Evolutionary conservation across 305 asterid species (phyloP).

Genomic region (Solanum chacoense): DNA sequence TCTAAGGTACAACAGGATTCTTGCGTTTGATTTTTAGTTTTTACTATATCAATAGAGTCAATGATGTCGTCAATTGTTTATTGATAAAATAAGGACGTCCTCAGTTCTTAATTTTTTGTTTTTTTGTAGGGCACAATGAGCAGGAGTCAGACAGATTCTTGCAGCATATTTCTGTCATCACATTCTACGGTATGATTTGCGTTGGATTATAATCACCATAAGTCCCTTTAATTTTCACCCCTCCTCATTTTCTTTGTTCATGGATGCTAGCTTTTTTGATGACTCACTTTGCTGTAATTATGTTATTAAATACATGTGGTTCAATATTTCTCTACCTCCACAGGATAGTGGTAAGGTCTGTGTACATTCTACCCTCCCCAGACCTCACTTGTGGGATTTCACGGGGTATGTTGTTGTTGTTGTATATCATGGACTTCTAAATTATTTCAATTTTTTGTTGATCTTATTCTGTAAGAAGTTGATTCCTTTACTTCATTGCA

Average conservation of each 20-base stretch:
- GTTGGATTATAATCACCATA: neutral
- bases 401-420: neutral
- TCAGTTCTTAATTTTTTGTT: neutral
- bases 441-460: neutral
- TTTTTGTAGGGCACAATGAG: slow-evolving; percentile 17
- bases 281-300: neutral
- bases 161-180: slow-evolving; percentile 12
- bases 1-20: slow-evolving; percentile 15
- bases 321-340: neutral
- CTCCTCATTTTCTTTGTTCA: neutral
- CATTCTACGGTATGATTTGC: slow-evolving; percentile 17
- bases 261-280: neutral
- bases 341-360: neutral
- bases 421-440: neutral
- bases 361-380: neutral
- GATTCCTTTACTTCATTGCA: neutral
- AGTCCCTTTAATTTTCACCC: neutral
- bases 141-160: slow-evolving; percentile 11
- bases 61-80: neutral
- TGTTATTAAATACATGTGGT: neutral
- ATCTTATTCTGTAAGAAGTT: neutral
- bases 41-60: neutral
- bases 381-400: neutral
- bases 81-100: neutral
- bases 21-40: neutral